Base-by-base conservation (phyloP, 192 early-diverging fungal genomes). In the Geranomyces michiganensis region DNA sequence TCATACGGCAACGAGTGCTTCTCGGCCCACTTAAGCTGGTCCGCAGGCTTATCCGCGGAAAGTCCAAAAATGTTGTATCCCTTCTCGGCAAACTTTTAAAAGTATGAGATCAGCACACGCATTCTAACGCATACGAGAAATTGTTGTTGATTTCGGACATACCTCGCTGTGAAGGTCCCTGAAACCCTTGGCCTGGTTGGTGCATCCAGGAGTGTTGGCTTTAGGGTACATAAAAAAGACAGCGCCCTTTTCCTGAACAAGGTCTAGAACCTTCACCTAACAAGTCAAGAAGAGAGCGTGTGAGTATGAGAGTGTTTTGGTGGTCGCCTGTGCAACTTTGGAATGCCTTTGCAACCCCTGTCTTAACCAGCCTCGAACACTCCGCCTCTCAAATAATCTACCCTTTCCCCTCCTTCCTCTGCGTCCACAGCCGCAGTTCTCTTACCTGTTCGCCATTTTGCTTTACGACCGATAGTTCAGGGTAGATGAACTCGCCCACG, bases 121-220 rank as follows among this genome's bases (percentile, higher is more conserved):
- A n/a, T 56, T 24, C 24, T 12, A 56, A 14, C 19, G 46, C 12
- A 10, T 14, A 47, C 27, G 24, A 0, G 0, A 26, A 27, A 19
- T 41, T 36, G 41, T 64, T 64, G 15, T n/a, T 43, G 1, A 46
- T 24, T 48, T 47, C 4, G 36, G 8, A 56, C 56, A 0, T 61
- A 61, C 68, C 55, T 70, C 68, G n/a, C 32, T 26, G 27, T 70
- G 32, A 0, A 43, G 26, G n/a, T 70, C 68, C 48, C 36, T 51
- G 58, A 70, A 70, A 5, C 68, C 68, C 21, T 36, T 58, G 3
- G 68, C 68, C 41, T 70, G 68, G n/a, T 70, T 70, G 26, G 68
- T 70, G 58, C 68, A 70, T 15, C 68, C 68, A 36, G 68, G 68
- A 2, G 68, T 70, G 43, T 70, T 29, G 19, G 68, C 68, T 22